Evolutionary conservation across 176 grass and related monocot genomes (phyloP).

Genomic region (Triticum timopheevii): DNA sequence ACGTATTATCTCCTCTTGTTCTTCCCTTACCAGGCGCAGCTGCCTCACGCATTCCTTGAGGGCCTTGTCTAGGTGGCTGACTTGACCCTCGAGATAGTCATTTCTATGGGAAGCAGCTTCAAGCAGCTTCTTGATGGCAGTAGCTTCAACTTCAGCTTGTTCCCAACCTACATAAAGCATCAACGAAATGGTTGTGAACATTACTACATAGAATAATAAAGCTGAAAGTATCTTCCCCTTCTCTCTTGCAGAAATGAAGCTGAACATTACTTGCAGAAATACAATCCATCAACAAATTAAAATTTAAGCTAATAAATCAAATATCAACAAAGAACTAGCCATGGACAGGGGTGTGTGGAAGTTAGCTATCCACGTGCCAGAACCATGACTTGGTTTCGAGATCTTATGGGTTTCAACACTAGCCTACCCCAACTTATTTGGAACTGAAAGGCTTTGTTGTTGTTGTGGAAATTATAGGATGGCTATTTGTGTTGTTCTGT

Average conservation of each 20-base stretch:
- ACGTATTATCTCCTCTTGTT: slow-evolving; percentile 69
- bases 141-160: slow-evolving; percentile 80
- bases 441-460: too few species aligned
- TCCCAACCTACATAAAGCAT: slow-evolving; percentile 76
- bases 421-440: too few species aligned
- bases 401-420: too few species aligned
- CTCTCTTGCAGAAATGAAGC: neutral
- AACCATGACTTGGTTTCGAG: too few species aligned
- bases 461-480: too few species aligned
- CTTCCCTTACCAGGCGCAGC: slow-evolving; percentile 67
- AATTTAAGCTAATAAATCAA: neutral
- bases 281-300: slow-evolving; percentile 12
- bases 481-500: too few species aligned
- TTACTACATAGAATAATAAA: slow-evolving; percentile 23
- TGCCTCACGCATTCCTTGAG: slow-evolving; percentile 96
- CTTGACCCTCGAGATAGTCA: slow-evolving; percentile 68
- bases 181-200: slow-evolving; percentile 16
- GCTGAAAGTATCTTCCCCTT: neutral
- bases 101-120: slow-evolving; percentile 76
- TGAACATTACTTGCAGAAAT: neutral
- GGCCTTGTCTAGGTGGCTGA: slow-evolving; percentile 70
- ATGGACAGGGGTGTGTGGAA: too few species aligned
- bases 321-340: neutral
- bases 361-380: too few species aligned
- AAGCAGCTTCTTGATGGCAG: slow-evolving; percentile 64